Evolutionary conservation across 2,329 filamentous ascomycete genomes (phyloP), one percentile per base, ranked within the genome.

Genomic region (Neocucurbitaria cava): DNA sequence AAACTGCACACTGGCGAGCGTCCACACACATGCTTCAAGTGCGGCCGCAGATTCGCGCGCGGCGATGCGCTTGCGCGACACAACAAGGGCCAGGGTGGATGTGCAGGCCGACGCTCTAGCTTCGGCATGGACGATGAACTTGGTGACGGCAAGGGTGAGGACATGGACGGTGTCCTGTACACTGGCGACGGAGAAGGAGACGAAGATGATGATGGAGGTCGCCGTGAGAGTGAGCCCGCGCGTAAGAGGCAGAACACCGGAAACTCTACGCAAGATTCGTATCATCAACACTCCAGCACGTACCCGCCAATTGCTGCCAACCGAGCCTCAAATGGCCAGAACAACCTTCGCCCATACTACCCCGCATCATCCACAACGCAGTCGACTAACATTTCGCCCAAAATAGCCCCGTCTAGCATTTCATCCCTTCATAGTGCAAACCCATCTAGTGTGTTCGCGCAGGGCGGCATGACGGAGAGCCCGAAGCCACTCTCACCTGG

Each of bases 1-100:
- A 99, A 99, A 78, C 85, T 99, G 20, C 95, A 99, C 72, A 98
- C 94, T 0, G 95, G 95, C 50, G 95, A 99, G 79, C 89, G 96
- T 69, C 93, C 93, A 11, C 95, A 99, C 69, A 90, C 95, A 9
- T 99, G 95, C 70, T 90, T 91, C 36, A 97, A 96, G 74, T 99
- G 95, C 74, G 92, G 96, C 62, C 87, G 95, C 58, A 91, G 93
- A 64, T 99, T 99, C 78, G 95, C 95, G 40, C 89, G 95, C 62
- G 95, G 95, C 11, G 95, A 99, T 81, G 95, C 95, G 23, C 79
- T 99, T 49, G 95, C 95, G 40, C 87, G 95, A 56, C 95, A 99
- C 74, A 96, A 91, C 73, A 98, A 98, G 77, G 95, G 95, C 30
- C 90, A 93, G 49, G 95, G 95, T 49, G 95, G 95, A 43, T 99